Conservation (phyloP, 192 early-diverging fungal species). For the Backusella tuberculispora region DNA sequence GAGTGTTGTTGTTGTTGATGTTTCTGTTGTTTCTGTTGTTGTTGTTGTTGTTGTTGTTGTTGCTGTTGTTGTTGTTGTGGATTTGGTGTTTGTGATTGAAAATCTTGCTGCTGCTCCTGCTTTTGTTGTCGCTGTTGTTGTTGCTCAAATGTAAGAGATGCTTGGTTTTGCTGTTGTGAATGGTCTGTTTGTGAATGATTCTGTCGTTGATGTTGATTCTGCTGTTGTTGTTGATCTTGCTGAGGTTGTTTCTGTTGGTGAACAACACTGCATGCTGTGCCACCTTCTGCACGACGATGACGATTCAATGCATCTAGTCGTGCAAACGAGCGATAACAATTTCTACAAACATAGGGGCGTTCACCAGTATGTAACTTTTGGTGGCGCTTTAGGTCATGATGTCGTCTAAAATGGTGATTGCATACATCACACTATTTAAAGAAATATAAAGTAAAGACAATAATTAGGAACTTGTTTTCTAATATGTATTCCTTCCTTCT, state of each 20-base stretch:
- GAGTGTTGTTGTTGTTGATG: constrained; percentile 2
- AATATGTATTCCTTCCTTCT: background rate
- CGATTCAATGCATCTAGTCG: constrained; percentile 81
- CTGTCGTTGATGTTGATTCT: background rate
- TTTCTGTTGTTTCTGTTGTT: background rate
- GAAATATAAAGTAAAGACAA: background rate
- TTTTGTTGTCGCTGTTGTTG: background rate
- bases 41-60: constrained; percentile 21
- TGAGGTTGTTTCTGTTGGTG: constrained; percentile 20
- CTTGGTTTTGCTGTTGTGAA: background rate
- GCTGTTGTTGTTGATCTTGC: background rate
- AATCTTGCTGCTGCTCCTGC: background rate
- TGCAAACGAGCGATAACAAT: constrained; percentile 82
- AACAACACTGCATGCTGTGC: constrained; percentile 37
- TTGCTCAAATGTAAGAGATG: background rate
- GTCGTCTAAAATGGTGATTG: constrained; percentile 52
- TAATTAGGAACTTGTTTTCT: background rate
- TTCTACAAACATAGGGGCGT: constrained; percentile 71
- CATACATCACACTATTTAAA: constrained; percentile 40
- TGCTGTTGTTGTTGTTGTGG: constrained; percentile 1
- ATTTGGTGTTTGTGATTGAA: constrained; percentile 11
- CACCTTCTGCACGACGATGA: constrained; percentile 60
- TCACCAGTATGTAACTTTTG: constrained; percentile 81
- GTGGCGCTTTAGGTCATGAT: constrained; percentile 92
- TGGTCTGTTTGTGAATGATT: background rate